These are phyloP conservation scores for Fragosphaeria purpurea DNA, from an alignment of 2,329 filamentous ascomycete genomes.

Conservation along the genomic window DNA sequence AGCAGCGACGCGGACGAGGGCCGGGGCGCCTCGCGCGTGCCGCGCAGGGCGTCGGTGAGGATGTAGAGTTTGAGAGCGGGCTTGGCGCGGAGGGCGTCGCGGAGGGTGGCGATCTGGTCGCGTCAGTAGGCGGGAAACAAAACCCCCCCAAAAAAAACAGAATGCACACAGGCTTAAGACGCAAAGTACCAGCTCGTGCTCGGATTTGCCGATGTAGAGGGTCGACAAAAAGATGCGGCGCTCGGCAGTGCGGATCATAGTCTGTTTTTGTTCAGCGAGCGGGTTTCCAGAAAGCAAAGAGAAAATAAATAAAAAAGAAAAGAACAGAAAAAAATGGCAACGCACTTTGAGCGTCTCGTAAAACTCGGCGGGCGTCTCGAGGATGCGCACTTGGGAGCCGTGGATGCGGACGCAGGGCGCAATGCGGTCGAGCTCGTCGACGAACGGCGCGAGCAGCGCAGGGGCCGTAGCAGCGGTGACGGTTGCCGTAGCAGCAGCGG, in stretches of 20 bases:
- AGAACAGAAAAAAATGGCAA: too few relatives aligned
- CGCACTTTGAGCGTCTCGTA: conserved; percentile 79
- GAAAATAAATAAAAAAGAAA: neutral
- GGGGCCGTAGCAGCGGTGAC: conserved; percentile 14
- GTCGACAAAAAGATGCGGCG: conserved; percentile 85
- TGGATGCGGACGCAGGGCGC: conserved; percentile 83
- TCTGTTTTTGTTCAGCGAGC: conserved; percentile 29
- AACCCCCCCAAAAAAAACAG: neutral
- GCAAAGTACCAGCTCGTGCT: conserved; percentile 61
- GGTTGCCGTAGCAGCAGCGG: neutral
- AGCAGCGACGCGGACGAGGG: conserved; percentile 83
- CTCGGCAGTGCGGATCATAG: conserved; percentile 72
- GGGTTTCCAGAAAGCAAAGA: neutral
- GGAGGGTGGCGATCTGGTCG: conserved; percentile 60
- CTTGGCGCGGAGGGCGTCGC: conserved; percentile 63
- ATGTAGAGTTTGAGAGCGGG: conserved; percentile 74
- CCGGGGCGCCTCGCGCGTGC: conserved; percentile 79
- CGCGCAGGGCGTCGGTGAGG: conserved; percentile 80
- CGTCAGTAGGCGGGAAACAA: conserved; percentile 1
- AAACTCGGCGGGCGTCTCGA: conserved; percentile 77
- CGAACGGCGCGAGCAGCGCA: conserved; percentile 42
- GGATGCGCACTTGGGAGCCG: conserved; percentile 68
- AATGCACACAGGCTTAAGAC: conserved; percentile 10
- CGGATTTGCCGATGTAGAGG: conserved; percentile 88
- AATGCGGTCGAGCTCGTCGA: conserved; percentile 71